Evolutionary conservation across 106 monocot genomes (phyloP), one percentile per base, ranked within the genome.

Genomic region (Amphibolis antarctica): DNA sequence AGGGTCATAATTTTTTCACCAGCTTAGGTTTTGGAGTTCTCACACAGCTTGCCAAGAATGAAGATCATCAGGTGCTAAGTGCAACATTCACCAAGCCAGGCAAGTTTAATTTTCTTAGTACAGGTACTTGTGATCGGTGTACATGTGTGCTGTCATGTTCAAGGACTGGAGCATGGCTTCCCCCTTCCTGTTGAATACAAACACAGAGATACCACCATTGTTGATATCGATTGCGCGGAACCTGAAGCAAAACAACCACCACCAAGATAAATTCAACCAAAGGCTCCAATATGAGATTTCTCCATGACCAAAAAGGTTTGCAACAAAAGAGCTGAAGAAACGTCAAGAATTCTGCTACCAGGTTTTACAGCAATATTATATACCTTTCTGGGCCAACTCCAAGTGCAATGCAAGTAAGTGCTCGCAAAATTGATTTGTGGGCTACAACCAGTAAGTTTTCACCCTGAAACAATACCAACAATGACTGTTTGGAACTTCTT

Each of bases 141-240:
- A 82, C 82, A 85, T 82, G 46, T 89, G 89, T 4, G 89, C 82
- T 23, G 82, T 85, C 85, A 85, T 77, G 59, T 89, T 89, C 61
- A 89, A 64, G 69, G 68, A 74, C 30, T 85, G 85, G 42, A 85
- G 79, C 77, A 85, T 82, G 44, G 89, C 80, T 27, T 89, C 85
- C 44, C 89, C 89, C 55, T 66, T 53, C 58, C 30, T 89, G 62
- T 82, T 89, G 57, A 89, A 75, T 10, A 68, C 75, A 47, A 85
- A 89, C 29, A 78, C 60, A n/a, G 81, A 81, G 42, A 89, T 73
- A 11, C 85, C 89, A 6, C 89, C 89, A 44, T 85, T 89, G 55
- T 82, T 82, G 12, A 89, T 69, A 60, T 89, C 89, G 31, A 85
- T 70, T 13, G 89, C 67, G 10, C 85, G 79, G 72, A 89, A 85